Conservation (phyloP, 2,329 filamentous ascomycete species). For the Nigrograna mackinnonii region DNA sequence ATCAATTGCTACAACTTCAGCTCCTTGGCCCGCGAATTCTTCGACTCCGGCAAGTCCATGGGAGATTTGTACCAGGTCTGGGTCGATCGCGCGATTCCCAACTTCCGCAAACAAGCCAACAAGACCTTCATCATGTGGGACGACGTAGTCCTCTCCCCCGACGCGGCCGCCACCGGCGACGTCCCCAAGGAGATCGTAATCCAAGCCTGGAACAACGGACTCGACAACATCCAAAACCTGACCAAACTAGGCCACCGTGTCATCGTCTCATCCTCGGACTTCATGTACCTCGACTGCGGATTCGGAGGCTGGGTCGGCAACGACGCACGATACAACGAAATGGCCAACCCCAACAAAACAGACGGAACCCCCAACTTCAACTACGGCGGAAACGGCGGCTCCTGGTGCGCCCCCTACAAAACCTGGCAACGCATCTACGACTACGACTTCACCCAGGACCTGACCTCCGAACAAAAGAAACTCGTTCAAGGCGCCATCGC, state of each 20-base stretch:
- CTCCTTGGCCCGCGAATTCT: conserved; percentile 52
- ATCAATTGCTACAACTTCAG: conserved; percentile 62
- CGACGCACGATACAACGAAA: conserved; percentile 59
- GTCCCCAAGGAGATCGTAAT: conserved; percentile 57
- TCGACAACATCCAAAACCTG: conserved; percentile 56
- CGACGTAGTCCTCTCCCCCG: conserved; percentile 50
- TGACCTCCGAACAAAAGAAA: conserved; percentile 50
- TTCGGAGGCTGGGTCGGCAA: conserved; percentile 59
- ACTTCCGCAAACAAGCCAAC: conserved; percentile 50
- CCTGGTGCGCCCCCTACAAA: conserved; percentile 64
- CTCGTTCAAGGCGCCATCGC: conserved; percentile 58
- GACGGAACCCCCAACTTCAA: conserved; percentile 54
- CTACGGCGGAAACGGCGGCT: conserved; percentile 57
- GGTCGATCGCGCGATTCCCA: conserved; percentile 56
- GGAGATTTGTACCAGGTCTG: conserved; percentile 59
- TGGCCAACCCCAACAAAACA: conserved; percentile 52
- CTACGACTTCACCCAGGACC: conserved; percentile 58
- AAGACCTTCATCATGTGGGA: conserved; percentile 63
- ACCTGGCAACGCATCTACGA: conserved; percentile 65
- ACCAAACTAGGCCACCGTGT: conserved; percentile 56
- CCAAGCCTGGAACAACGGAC: conserved; percentile 60
- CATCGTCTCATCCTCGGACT: conserved; percentile 60
- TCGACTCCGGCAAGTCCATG: conserved; percentile 54
- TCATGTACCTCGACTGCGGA: conserved; percentile 62
- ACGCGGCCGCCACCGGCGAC: conserved; percentile 47